Percentiles rank a stretch among this genome's conserved stretches.
These are phyloP conservation scores for Serendipita vermifera DNA, from an alignment of 768 basidiomycete genomes.

Conservation along the genomic window DNA sequence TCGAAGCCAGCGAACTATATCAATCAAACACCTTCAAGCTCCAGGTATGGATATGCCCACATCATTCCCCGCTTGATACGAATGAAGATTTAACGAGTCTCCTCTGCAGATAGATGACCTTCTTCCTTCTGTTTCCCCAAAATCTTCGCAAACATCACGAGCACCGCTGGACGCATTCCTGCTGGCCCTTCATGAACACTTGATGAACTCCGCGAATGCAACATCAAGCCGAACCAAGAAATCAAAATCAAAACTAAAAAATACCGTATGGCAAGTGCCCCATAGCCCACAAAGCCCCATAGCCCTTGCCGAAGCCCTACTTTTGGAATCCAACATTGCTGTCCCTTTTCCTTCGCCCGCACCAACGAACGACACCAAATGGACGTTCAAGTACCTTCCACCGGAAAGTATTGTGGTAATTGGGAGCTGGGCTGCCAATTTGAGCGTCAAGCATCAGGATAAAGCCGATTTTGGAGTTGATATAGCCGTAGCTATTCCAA, in stretches of 20 bases:
- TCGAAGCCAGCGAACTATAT: slow-evolving; percentile 61
- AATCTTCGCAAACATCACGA: slow-evolving; percentile 34
- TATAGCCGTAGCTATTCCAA: slow-evolving; percentile 76
- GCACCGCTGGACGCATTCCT: slow-evolving; percentile 54
- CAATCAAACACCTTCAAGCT: slow-evolving; percentile 73
- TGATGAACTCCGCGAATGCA: slow-evolving; percentile 24
- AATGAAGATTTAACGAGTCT: slow-evolving; percentile 9
- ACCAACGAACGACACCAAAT: slow-evolving; percentile 69
- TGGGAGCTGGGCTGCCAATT: slow-evolving; percentile 77
- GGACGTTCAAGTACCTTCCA: slow-evolving; percentile 72
- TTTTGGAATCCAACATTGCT: slow-evolving; percentile 32
- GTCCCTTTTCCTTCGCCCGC: slow-evolving; percentile 59
- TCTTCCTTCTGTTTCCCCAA: slow-evolving; percentile 61
- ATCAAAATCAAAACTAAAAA: too few species aligned
- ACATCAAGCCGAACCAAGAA: slow-evolving; percentile 41
- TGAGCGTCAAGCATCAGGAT: slow-evolving; percentile 60
- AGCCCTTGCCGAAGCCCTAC: slow-evolving; percentile 35
- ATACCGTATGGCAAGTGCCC: too few species aligned
- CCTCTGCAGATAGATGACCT: slow-evolving; percentile 34
- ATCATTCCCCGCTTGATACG: neutral
- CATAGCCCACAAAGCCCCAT: slow-evolving; percentile 60
- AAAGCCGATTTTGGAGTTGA: slow-evolving; percentile 56
- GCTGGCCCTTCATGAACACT: slow-evolving; percentile 48
- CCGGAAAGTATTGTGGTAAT: slow-evolving; percentile 66
- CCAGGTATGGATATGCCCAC: slow-evolving; percentile 38